Evolutionary conservation across 352 stramenopile species (phyloP).

Genomic region (Phytopythium oedochilum): DNA sequence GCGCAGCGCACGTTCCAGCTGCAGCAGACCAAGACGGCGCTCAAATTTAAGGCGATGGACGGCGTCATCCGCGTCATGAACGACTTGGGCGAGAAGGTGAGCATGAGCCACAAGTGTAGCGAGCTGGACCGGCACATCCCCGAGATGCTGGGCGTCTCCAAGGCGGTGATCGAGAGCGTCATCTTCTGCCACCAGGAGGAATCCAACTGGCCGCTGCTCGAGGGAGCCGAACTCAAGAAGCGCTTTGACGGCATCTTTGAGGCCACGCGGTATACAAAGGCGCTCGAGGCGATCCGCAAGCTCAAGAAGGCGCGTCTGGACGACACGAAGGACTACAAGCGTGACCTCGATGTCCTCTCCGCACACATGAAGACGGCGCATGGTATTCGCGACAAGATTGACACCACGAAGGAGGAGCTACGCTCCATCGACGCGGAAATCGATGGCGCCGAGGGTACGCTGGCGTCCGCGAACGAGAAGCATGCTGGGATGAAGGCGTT

Average conservation of each 20-base stretch:
- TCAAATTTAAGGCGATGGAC: constrained; percentile 96
- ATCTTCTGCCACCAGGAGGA: constrained; percentile 99
- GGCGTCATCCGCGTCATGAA: constrained; percentile 91
- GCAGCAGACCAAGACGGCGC: constrained; percentile 85
- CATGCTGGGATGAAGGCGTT: constrained; percentile 46
- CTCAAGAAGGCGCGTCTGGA: constrained; percentile 81
- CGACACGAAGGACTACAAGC: constrained; percentile 92
- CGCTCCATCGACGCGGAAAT: constrained; percentile 18
- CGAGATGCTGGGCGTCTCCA: constrained; percentile 94
- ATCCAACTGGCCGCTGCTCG: constrained; percentile 95
- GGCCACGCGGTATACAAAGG: constrained; percentile 97
- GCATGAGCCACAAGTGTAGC: constrained; percentile 93
- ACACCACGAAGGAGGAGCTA: constrained; percentile 23
- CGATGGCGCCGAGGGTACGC: constrained; percentile 20
- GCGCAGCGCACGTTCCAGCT: constrained; percentile 95
- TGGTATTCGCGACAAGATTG: constrained; percentile 50
- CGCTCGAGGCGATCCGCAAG: constrained; percentile 95
- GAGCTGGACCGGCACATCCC: constrained; percentile 94
- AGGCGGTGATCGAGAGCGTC: constrained; percentile 98
- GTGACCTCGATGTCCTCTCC: constrained; percentile 88
- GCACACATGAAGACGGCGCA: constrained; percentile 74
- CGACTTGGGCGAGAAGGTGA: constrained; percentile 88
- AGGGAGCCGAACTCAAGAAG: constrained; percentile 98
- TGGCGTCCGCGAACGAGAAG: constrained; percentile 45
- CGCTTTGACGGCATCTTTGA: constrained; percentile 99